These are phyloP conservation scores for Copromyces sp. DNA, from an alignment of 495 filamentous ascomycete species.

Conservation along the genomic window DNA sequence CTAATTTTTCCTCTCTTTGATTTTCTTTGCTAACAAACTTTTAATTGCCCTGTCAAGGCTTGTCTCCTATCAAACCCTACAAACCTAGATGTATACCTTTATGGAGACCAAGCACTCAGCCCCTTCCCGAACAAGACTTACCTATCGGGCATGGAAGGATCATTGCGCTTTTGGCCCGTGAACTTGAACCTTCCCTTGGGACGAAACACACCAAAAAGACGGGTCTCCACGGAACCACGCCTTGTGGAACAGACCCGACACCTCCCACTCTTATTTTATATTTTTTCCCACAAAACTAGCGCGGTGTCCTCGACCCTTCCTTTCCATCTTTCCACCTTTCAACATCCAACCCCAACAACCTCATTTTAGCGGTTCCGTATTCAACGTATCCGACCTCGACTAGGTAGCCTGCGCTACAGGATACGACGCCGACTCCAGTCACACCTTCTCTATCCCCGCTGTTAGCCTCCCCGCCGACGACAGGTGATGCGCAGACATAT, in stretches of 20 bases:
- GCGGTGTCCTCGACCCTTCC: background rate
- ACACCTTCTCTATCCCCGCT: background rate
- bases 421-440: background rate
- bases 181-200: background rate
- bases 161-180: background rate
- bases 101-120: background rate
- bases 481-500: background rate
- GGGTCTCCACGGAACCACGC: background rate
- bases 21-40: background rate
- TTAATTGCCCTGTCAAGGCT: background rate
- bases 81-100: background rate
- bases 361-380: background rate
- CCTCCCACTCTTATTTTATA: background rate
- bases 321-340: background rate
- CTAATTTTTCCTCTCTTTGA: background rate
- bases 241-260: background rate
- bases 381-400: background rate
- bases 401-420: background rate
- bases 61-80: background rate
- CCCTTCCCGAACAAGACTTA: background rate
- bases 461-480: background rate
- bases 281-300: background rate
- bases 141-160: background rate
- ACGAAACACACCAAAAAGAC: background rate
- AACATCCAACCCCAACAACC: background rate